A percentile compares a stretch with the other conserved stretches of the same genome.
Conservation (phyloP, 805 yeast species). For the Candida dajiaensis region DNA sequence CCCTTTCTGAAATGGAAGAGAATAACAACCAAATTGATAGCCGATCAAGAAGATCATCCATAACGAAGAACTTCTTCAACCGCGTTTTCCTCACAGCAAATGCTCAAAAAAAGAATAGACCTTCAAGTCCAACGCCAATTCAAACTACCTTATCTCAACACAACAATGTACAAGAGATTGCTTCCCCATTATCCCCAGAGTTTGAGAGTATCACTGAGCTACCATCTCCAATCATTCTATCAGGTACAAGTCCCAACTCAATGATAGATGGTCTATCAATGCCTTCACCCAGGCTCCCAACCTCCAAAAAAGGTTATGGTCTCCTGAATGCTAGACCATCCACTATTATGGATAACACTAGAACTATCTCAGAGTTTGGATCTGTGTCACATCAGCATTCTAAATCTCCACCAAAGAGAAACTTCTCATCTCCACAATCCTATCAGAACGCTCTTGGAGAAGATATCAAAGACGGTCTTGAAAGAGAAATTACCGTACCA, state of each 20-base stretch:
- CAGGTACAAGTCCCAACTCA: conserved; percentile 7
- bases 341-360: conserved; percentile 1
- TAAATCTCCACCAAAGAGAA: conserved; percentile 14
- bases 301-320: conserved; percentile 14
- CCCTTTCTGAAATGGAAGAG: not conserved
- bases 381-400: conserved; percentile 12
- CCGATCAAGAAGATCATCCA: not conserved
- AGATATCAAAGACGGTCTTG: not conserved
- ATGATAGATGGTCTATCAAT: not conserved
- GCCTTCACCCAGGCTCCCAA: conserved; percentile 1
- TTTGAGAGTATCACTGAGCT: conserved; percentile 34
- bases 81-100: not conserved
- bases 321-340: conserved; percentile 10
- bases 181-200: conserved; percentile 24
- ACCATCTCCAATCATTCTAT: conserved; percentile 37
- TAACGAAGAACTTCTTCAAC: not conserved
- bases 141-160: not conserved
- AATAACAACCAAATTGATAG: not conserved
- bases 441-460: not conserved
- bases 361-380: conserved; percentile 35
- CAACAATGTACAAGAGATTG: not conserved
- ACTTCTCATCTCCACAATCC: conserved; percentile 14
- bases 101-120: not conserved
- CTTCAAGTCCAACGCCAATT: not conserved
- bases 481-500: conserved; percentile 1